These are phyloP conservation scores for Xerocomus amazonicus DNA, from an alignment of 1,284 basidiomycete genomes.

Conservation along the genomic window DNA sequence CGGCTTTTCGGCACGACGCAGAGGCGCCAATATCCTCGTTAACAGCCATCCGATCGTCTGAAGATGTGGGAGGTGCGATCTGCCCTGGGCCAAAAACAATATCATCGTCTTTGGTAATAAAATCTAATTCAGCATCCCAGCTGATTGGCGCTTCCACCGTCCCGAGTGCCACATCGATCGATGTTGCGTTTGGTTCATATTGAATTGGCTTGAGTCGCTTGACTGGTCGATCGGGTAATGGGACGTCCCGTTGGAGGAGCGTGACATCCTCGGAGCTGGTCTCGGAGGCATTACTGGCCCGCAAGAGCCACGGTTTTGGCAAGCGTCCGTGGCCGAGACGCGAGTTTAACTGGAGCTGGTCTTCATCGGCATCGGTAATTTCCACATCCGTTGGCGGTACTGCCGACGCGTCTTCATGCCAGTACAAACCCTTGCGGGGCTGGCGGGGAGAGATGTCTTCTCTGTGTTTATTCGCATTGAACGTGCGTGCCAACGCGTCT, in stretches of 20 bases:
- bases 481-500: conserved; percentile 25
- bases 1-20: background rate
- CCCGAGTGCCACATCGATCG: conserved; percentile 25
- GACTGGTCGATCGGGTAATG: conserved; percentile 6
- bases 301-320: conserved; percentile 1
- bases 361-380: conserved; percentile 24
- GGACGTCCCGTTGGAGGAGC: background rate
- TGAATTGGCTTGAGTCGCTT: conserved; percentile 21
- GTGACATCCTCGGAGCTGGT: conserved; percentile 13
- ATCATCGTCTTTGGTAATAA: conserved; percentile 5
- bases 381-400: conserved; percentile 19
- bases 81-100: background rate
- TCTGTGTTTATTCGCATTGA: conserved; percentile 25
- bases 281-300: conserved; percentile 6
- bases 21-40: background rate
- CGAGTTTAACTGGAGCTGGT: conserved; percentile 10
- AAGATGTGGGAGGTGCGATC: background rate
- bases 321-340: conserved; percentile 13
- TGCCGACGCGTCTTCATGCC: conserved; percentile 3
- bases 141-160: conserved; percentile 19
- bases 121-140: conserved; percentile 17
- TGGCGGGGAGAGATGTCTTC: background rate
- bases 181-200: conserved; percentile 19
- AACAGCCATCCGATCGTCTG: background rate
- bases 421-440: background rate